These are phyloP conservation scores for Rhizophagus prolifer DNA, from an alignment of 192 early-diverging fungal species.

Conservation along the genomic window DNA sequence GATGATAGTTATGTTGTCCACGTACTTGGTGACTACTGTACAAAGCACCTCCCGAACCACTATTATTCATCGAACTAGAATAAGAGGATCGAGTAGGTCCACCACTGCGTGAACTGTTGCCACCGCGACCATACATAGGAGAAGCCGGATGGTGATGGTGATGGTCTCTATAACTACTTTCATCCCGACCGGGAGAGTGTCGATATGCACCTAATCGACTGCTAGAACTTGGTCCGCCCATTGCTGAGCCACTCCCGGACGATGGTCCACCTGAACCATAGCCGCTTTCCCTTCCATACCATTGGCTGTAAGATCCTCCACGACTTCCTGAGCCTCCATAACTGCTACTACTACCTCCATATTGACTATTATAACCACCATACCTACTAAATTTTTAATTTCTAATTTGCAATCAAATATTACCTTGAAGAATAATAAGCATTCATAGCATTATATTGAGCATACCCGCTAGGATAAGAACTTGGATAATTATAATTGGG, in stretches of 20 bases:
- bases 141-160: conserved; percentile 24
- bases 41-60: conserved; percentile 35
- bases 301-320: conserved; percentile 32
- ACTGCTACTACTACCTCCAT: conserved; percentile 23
- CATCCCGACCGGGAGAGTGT: conserved; percentile 25
- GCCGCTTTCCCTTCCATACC: conserved; percentile 26
- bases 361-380: conserved; percentile 26
- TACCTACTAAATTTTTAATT: conserved; percentile 28
- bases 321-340: conserved; percentile 34
- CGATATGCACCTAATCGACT: conserved; percentile 25
- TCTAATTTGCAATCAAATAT: conserved; percentile 18
- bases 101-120: conserved; percentile 24
- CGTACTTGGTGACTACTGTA: conserved; percentile 41
- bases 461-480: conserved; percentile 36
- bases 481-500: conserved; percentile 35
- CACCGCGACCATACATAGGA: conserved; percentile 13
- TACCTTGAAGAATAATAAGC: conserved; percentile 36
- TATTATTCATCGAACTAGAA: conserved; percentile 27
- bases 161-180: conserved; percentile 6
- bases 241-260: conserved; percentile 19
- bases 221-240: conserved; percentile 19
- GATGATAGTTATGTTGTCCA: conserved; percentile 42
- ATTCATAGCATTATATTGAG: conserved; percentile 34
- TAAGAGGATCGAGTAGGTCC: conserved; percentile 26
- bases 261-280: conserved; percentile 26